phyloP scores from a whole-genome alignment of 345 rosid genomes.

The Psidium friedrichsthalianum region DNA sequence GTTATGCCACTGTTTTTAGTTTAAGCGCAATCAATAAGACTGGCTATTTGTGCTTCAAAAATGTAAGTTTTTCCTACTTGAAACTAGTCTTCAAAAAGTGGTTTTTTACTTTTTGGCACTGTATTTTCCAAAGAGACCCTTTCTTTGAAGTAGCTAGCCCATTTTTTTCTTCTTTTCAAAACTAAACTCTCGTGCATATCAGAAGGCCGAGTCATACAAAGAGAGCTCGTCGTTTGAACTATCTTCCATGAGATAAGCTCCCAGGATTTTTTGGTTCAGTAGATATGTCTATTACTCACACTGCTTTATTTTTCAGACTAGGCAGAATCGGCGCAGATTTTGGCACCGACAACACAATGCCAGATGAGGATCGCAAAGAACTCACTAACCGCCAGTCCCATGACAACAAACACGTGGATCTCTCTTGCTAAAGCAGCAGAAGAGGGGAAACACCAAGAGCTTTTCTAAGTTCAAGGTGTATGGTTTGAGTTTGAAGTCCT shows the following conservation, averaged over 20 bases:
- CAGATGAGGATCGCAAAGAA: conserved; percentile 52
- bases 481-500: conserved; percentile 54
- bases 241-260: not conserved
- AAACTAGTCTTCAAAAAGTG: not conserved
- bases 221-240: not conserved
- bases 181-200: not conserved
- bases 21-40: not conserved
- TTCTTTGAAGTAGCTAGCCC: not conserved
- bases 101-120: not conserved
- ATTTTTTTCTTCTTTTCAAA: not conserved
- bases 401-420: conserved; percentile 46
- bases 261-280: not conserved
- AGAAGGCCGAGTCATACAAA: not conserved
- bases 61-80: not conserved
- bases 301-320: conserved; percentile 11
- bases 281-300: too few relatives aligned
- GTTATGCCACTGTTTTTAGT: not conserved
- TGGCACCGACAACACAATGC: conserved; percentile 65
- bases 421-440: conserved; percentile 60
- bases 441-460: conserved; percentile 29
- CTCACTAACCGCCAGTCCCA: conserved; percentile 23
- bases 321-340: conserved; percentile 63
- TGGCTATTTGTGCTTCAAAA: not conserved
- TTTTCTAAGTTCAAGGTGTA: conserved; percentile 36
- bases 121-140: not conserved